A percentile compares a stretch with the other conserved stretches of the same genome.
phyloP scores from a whole-genome alignment of 306 rosid genomes.

The Pyrus pyrifolia region DNA sequence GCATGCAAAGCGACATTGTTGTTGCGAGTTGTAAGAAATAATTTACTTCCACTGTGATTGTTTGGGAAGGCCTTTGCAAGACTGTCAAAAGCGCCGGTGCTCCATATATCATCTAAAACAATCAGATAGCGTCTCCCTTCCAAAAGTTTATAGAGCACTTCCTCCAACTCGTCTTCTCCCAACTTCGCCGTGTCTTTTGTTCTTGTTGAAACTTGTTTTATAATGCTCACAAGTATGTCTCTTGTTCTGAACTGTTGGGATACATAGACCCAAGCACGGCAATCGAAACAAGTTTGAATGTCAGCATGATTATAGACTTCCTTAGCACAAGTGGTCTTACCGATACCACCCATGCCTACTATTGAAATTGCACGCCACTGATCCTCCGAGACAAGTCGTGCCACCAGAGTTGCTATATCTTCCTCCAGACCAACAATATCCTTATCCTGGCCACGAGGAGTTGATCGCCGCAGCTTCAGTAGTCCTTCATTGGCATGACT shows the following conservation, averaged over 20 bases:
- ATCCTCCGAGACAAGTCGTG: not conserved
- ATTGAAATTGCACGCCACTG: constrained; percentile 1
- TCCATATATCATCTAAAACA: constrained; percentile 13
- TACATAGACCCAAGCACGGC: constrained; percentile 7
- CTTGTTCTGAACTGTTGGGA: constrained; percentile 4
- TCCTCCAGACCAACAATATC: not conserved
- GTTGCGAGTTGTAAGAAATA: not conserved
- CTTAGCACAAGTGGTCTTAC: constrained; percentile 4
- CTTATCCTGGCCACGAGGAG: not conserved
- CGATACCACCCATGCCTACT: constrained; percentile 7
- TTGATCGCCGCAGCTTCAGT: constrained; percentile 4
- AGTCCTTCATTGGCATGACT: not conserved
- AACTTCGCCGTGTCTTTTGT: not conserved
- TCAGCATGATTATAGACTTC: constrained; percentile 1
- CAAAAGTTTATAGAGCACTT: constrained; percentile 1
- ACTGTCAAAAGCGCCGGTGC: constrained; percentile 2
- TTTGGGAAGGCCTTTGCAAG: constrained; percentile 1
- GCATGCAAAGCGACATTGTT: not conserved
- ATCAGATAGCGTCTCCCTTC: not conserved
- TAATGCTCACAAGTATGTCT: not conserved
- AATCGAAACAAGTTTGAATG: not conserved
- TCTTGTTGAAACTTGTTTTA: not conserved
- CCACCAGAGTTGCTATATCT: not conserved
- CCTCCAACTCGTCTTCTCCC: constrained; percentile 2
- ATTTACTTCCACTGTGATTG: not conserved